Percentiles rank a stretch among this genome's conserved stretches.
phyloP scores from a whole-genome alignment of 306 rosid species.

The Dryas drummondii region DNA sequence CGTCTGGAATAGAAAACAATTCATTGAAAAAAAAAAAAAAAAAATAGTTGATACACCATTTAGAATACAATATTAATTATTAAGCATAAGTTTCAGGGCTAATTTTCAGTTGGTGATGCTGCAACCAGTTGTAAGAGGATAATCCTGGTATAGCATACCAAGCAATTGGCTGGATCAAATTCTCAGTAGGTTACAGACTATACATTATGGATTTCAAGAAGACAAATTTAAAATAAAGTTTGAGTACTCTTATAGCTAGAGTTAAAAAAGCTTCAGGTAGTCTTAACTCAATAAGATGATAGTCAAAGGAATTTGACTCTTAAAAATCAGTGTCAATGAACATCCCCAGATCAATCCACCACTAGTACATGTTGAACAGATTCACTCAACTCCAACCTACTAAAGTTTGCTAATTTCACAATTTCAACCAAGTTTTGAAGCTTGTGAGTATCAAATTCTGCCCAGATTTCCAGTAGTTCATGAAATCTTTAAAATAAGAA shows the following conservation, averaged over 20 bases:
- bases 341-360: not conserved
- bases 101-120: not conserved
- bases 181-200: not conserved
- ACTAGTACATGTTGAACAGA: not conserved
- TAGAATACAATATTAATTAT: slow-evolving; percentile 6
- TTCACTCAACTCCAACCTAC: not conserved
- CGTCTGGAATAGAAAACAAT: slow-evolving; percentile 46
- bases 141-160: not conserved
- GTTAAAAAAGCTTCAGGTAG: not conserved
- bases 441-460: not conserved
- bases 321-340: not conserved
- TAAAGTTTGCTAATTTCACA: not conserved
- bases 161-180: slow-evolving; percentile 1
- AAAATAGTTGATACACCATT: slow-evolving; percentile 1
- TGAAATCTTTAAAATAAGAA: not conserved
- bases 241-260: not conserved
- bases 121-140: slow-evolving; percentile 1
- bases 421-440: not conserved
- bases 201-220: not conserved
- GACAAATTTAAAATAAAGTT: not conserved
- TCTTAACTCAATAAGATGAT: not conserved
- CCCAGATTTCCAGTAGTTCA: not conserved
- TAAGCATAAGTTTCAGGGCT: not conserved
- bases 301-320: not conserved
- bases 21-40: not conserved